Evolutionary conservation across 169 alveolate species (phyloP), one percentile per base, ranked within the genome.

Genomic region (Cryptosporidium baileyi): DNA sequence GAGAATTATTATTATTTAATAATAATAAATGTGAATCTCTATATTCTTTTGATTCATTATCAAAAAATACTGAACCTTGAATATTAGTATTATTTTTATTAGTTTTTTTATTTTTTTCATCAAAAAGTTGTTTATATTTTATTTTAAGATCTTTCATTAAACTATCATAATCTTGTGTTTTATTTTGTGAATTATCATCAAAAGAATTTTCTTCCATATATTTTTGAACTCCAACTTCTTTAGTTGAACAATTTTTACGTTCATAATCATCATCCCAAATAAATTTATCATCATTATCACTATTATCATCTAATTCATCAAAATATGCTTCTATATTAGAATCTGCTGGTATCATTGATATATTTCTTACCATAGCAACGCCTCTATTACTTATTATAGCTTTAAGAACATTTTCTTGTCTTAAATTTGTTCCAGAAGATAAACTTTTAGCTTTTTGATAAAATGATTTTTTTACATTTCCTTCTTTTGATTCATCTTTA

Each of bases 281-380:
- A 67, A 2, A 47, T 30, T 54, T 13, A 0, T 67, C 65, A 67
- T 51, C 82, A 28, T 67, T 52, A 17, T 47, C 59, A 36, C 82
- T 34, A 52, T 67, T 51, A 5, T 67, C 82, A 36, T 67, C 82
- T 36, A 67, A 22, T n/a, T 67, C 82, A 11, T 67, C 82, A 67
- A 67, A 67, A 34, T 67, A 67, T 9, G 67, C 65, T 15, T 47
- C 82, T n/a, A 67, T 22, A 34, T 52, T 67, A 9, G 67, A 47
- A 22, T 67, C 82, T 67, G 82, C 67, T 36, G 82, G 82, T 4
- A 67, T 38, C 40, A 47, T 67, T 15, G 82, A 3, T 15, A 67
- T 67, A 51, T 67, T 67, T 36, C 65, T 67, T 8, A 67, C 82
- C 82, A 67, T 67, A 0, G 82, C 82, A 52, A 67, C 34, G 8